phyloP scores from a whole-genome alignment of 345 rosid genomes.

The Populus simonii region DNA sequence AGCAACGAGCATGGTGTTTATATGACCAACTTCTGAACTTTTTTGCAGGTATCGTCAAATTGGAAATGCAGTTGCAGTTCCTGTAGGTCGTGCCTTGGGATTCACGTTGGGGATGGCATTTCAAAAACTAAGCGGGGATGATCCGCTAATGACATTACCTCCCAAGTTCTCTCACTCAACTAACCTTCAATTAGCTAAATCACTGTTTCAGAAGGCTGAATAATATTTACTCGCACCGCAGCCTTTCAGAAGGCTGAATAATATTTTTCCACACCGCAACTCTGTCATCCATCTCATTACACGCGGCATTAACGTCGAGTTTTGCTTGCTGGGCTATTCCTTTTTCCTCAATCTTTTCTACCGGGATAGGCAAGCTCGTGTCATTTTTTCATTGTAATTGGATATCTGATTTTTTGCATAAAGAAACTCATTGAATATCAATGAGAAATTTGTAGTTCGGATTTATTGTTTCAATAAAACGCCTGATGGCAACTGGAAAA shows the following conservation, averaged over 20 bases:
- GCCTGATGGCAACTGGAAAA: too few species aligned
- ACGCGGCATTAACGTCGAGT: too few species aligned
- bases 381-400: too few species aligned
- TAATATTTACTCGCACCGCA: not conserved
- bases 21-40: not conserved
- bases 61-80: conserved; percentile 86
- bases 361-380: too few species aligned
- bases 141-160: conserved; percentile 62
- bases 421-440: too few species aligned
- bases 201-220: conserved; percentile 7
- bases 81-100: conserved; percentile 78
- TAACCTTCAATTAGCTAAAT: conserved; percentile 37
- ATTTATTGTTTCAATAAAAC: too few species aligned
- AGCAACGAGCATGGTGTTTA: not conserved
- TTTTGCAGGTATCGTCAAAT: conserved; percentile 70
- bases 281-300: too few species aligned
- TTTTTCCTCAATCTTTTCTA: too few species aligned
- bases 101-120: conserved; percentile 68
- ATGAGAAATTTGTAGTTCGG: too few species aligned
- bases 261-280: not conserved
- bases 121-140: conserved; percentile 39
- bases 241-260: not conserved
- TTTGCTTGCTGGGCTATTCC: too few species aligned
- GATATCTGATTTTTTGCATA: too few species aligned
- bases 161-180: conserved; percentile 69